These are phyloP conservation scores for Podospora pseudoanserina DNA, from an alignment of 495 filamentous ascomycete genomes.

Conservation along the genomic window DNA sequence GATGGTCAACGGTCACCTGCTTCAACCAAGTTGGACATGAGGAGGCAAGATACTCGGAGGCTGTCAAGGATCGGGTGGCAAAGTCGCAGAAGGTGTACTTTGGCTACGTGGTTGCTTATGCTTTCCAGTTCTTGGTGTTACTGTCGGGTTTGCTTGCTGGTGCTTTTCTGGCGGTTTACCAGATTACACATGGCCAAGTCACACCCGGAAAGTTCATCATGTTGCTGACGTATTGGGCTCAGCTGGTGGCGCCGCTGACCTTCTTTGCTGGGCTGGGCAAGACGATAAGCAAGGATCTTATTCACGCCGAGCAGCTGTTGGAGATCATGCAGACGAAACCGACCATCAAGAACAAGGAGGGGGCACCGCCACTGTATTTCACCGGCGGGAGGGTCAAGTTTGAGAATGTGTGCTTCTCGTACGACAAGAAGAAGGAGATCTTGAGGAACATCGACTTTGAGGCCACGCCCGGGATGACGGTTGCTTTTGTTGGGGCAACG, in stretches of 20 bases:
- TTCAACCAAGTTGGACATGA: constrained; percentile 72
- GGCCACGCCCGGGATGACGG: constrained; percentile 57
- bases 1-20: constrained; percentile 66
- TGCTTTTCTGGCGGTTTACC: constrained; percentile 64
- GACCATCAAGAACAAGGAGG: constrained; percentile 53
- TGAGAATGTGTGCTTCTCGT: constrained; percentile 63
- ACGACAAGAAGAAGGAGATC: constrained; percentile 63
- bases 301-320: constrained; percentile 69
- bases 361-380: constrained; percentile 54
- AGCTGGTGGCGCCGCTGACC: constrained; percentile 56
- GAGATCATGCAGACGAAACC: constrained; percentile 67
- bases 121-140: constrained; percentile 58
- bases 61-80: constrained; percentile 42
- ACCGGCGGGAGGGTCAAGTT: constrained; percentile 61
- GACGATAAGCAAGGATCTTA: constrained; percentile 57
- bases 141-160: constrained; percentile 60
- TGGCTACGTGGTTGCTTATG: constrained; percentile 43
- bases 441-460: constrained; percentile 63
- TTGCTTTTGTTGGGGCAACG: constrained; percentile 74
- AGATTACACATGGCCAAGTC: constrained; percentile 53
- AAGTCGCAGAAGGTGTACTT: constrained; percentile 40
- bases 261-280: constrained; percentile 61
- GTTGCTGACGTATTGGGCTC: constrained; percentile 67
- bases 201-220: constrained; percentile 68
- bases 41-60: constrained; percentile 54